phyloP scores from a whole-genome alignment of 495 filamentous ascomycete genomes.

The Neurospora sp. region DNA sequence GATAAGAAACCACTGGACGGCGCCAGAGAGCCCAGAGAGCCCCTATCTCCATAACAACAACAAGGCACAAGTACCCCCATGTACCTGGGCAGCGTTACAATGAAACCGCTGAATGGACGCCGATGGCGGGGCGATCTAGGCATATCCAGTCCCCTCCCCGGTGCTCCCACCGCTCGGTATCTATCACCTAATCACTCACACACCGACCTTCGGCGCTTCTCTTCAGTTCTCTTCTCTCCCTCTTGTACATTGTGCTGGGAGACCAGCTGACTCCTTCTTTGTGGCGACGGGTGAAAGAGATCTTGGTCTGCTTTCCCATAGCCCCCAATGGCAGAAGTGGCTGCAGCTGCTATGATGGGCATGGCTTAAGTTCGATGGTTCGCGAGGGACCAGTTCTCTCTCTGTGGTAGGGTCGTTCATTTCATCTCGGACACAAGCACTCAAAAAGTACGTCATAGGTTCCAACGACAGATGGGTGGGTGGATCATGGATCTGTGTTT shows the following conservation, averaged over 20 bases:
- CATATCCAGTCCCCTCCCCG: not conserved
- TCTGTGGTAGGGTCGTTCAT: not conserved
- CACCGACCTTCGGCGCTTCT: not conserved
- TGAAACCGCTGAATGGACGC: not conserved
- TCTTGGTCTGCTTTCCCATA: not conserved
- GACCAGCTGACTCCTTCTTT: not conserved
- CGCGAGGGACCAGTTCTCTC: not conserved
- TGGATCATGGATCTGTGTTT: not conserved
- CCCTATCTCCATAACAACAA: not conserved
- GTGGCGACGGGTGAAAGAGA: not conserved
- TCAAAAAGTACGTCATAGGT: not conserved
- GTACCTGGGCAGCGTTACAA: not conserved
- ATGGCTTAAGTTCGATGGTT: not conserved
- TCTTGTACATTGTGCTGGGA: not conserved
- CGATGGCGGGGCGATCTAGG: not conserved
- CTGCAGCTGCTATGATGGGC: not conserved
- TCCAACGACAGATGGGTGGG: not conserved
- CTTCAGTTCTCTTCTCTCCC: not conserved
- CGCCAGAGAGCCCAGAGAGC: not conserved
- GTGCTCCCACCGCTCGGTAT: not conserved
- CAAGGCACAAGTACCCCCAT: not conserved
- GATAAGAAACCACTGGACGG: not conserved
- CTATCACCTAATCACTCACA: not conserved
- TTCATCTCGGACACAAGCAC: not conserved
- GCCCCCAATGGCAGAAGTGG: not conserved